Evolutionary conservation across 495 filamentous ascomycete species (phyloP).

Genomic region (Penicillium egyptiacum): DNA sequence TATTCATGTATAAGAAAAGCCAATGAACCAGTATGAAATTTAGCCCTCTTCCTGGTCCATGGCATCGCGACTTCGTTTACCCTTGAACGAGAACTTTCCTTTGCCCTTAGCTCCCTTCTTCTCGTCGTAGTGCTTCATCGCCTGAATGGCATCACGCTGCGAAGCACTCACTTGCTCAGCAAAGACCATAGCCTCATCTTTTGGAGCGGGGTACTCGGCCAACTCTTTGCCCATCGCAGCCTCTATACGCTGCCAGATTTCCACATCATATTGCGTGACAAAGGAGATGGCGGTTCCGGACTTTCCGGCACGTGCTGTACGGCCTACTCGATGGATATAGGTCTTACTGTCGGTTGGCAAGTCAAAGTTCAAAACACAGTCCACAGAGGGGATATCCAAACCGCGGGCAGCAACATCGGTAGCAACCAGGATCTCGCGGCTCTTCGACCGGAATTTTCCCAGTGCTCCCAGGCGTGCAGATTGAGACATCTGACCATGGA

Average conservation of each 20-base stretch:
- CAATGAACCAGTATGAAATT: not conserved
- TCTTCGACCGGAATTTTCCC: conserved; percentile 77
- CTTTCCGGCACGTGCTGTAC: conserved; percentile 88
- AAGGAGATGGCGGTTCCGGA: conserved; percentile 78
- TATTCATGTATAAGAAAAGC: not conserved
- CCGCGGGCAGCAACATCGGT: conserved; percentile 94
- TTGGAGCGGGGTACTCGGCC: conserved; percentile 61
- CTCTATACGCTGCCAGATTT: conserved; percentile 84
- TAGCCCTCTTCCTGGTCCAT: conserved; percentile 80
- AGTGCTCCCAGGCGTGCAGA: conserved; percentile 79
- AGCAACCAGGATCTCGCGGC: conserved; percentile 83
- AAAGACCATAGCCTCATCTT: conserved; percentile 88
- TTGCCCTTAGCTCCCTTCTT: conserved; percentile 67
- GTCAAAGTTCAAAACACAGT: conserved; percentile 86
- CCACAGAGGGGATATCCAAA: conserved; percentile 91
- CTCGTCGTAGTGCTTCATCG: conserved; percentile 84
- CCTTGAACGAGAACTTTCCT: conserved; percentile 51
- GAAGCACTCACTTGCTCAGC: conserved; percentile 65
- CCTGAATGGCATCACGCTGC: conserved; percentile 72
- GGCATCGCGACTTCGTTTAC: conserved; percentile 66
- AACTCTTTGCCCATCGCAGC: conserved; percentile 75
- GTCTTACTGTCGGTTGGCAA: conserved; percentile 82
- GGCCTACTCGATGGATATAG: conserved; percentile 92
- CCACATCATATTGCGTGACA: conserved; percentile 89
- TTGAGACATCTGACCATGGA: conserved; percentile 89